Evolutionary conservation across 768 basidiomycete species (phyloP), one percentile per base, ranked within the genome.

Genomic region (Termitomyces sp.): DNA sequence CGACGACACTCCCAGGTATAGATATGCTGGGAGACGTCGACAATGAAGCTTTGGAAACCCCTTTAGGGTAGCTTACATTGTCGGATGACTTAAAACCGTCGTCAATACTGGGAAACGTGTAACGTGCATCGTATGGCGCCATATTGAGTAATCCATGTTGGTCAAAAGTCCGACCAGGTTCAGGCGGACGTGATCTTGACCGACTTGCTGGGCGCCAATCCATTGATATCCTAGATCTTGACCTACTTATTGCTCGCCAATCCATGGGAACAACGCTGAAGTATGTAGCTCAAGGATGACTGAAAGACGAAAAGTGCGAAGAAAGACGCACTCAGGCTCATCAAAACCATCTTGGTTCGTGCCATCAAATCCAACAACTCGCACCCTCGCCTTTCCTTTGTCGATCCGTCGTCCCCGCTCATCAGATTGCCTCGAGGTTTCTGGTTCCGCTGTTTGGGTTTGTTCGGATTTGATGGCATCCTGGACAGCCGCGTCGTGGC

Each of bases 211-310:
- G 87, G 56, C 88, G 79, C 93, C 93, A 95, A 70, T 95, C 93
- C 91, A 95, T 93, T 22, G 90, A 87, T 64, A 88, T 87, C 24
- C 94, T 85, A 14, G 94, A 95, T 65, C 93, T 83, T 26, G 94
- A 96, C 62, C 94, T 82, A 72, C 93, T 95, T 69, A 93, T 85
- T 33, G 91, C 87, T 49, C 93, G 82, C 95, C 94, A 97, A 68
- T 96, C 95, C 94, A 97, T 97, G 27, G 86, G 74, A 45, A 82
- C 81, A 54, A 78, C 76, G 58, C 87, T 86, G 57, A 53, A 45
- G 34, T 44, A 34, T 49, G n/a, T 47, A n/a, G 24, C 50, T 47
- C 20, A 56, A 40, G 37, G n/a, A 30, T 30, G 42, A 26, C 47
- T 27, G 24, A 56, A 55, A 62, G 53, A 52, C 34, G 12, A 27